A percentile compares a stretch with the other conserved stretches of the same genome.
Evolutionary conservation across 805 yeast species (phyloP).

Genomic region (Starmera pachycereana): DNA sequence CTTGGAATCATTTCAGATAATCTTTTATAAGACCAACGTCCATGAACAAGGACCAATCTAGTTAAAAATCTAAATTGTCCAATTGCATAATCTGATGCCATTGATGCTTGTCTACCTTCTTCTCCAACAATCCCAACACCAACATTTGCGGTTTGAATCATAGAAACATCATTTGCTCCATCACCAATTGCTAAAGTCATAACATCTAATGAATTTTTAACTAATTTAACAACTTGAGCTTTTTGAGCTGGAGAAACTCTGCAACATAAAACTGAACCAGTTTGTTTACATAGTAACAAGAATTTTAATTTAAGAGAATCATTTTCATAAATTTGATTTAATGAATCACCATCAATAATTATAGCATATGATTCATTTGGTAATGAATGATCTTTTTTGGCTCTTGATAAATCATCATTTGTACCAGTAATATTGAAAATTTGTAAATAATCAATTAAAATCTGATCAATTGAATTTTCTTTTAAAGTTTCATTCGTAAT

Average conservation of each 20-base stretch:
- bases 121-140: constrained; percentile 73
- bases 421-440: constrained; percentile 51
- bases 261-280: constrained; percentile 71
- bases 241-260: constrained; percentile 80
- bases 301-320: constrained; percentile 42
- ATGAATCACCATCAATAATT: constrained; percentile 70
- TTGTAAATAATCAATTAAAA: constrained; percentile 33
- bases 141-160: constrained; percentile 81
- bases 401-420: constrained; percentile 40
- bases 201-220: constrained; percentile 59
- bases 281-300: constrained; percentile 62
- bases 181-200: constrained; percentile 75
- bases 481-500: constrained; percentile 36
- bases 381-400: constrained; percentile 51
- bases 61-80: constrained; percentile 72
- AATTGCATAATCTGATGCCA: constrained; percentile 80
- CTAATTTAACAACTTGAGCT: constrained; percentile 66
- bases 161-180: constrained; percentile 83
- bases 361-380: constrained; percentile 61
- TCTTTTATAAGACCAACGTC: constrained; percentile 79
- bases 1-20: constrained; percentile 76
- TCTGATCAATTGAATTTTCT: constrained; percentile 27
- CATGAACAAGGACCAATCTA: constrained; percentile 61
- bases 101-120: constrained; percentile 81
- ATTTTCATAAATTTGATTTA: constrained; percentile 37